A percentile compares a stretch with the other conserved stretches of the same genome.
Evolutionary conservation across 192 early-diverging fungal species (phyloP).

Genomic region (Tieghemiomyces parasiticus): DNA sequence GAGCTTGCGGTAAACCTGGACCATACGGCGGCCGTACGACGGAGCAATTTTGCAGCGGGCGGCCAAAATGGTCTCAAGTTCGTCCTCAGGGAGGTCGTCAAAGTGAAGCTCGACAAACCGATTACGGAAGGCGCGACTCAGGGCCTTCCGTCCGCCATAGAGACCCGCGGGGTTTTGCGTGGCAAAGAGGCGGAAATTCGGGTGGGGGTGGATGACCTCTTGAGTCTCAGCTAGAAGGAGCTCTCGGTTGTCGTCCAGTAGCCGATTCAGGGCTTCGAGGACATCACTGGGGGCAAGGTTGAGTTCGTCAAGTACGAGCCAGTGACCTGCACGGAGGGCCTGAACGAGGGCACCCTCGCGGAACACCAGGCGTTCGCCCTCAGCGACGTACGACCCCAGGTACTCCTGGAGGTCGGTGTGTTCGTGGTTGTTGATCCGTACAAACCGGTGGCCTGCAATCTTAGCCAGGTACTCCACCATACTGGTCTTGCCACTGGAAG

Average conservation of each 20-base stretch:
- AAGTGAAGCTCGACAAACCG: constrained; percentile 96
- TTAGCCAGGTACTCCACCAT: constrained; percentile 96
- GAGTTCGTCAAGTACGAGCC: constrained; percentile 97
- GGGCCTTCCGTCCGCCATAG: constrained; percentile 91
- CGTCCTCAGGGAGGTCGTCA: constrained; percentile 84
- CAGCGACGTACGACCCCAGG: constrained; percentile 80
- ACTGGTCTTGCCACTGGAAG: constrained; percentile 92
- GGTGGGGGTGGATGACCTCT: constrained; percentile 83
- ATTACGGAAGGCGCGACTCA: constrained; percentile 94
- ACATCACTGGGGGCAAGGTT: constrained; percentile 98
- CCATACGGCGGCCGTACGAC: constrained; percentile 68
- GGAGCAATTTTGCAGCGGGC: constrained; percentile 75
- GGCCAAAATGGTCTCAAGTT: constrained; percentile 82
- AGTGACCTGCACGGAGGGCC: constrained; percentile 85
- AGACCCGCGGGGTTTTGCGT: constrained; percentile 98
- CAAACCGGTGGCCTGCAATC: constrained; percentile 79
- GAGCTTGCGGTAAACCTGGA: constrained; percentile 71
- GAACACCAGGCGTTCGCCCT: constrained; percentile 79
- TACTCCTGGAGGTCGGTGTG: constrained; percentile 98
- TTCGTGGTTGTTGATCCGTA: constrained; percentile 99
- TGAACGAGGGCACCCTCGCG: constrained; percentile 91
- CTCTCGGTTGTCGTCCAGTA: constrained; percentile 96
- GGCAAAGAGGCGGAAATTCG: constrained; percentile 95
- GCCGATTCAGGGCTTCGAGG: constrained; percentile 89
- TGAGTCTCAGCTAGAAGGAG: constrained; percentile 92